Base-by-base conservation (phyloP, 1,284 basidiomycete species). In the Pholiota adiposa region DNA sequence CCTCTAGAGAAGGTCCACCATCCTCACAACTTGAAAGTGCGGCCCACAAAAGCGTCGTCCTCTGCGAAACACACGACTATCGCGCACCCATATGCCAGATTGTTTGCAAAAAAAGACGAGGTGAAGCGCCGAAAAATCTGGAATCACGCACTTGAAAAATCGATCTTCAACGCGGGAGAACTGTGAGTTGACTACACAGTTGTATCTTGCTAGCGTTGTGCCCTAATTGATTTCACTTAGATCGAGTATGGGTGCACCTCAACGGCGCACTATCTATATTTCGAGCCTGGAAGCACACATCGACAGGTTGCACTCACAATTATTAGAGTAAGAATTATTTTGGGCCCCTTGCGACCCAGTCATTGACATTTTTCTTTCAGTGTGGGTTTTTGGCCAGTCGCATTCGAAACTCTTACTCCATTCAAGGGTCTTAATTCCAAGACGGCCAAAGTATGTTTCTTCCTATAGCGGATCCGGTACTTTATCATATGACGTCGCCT, bases 71-170 rank as follows among this genome's bases (percentile, higher is more conserved):
- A 73, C 38, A 66, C 78, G 51, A 72, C 75, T 53, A 78, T 88
- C 58, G 73, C 79, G 0, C 87, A 89, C 61, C 89, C 88, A 0
- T 89, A 89, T 63, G 83, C 86, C 4, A 83, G 86, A 55, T 76
- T 88, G 3, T 80, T 83, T 62, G 84, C 83, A 11, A 87, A 86
- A 68, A 85, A 85, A 62, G 82, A 86, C 46, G 81, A 82, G 51
- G 79, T 81, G 2, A 87, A 90, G 69, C 82, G 86, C 2, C 80
- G 89, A 18, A 87, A 85, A 67, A 86, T 88, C 21, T 92, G 89
- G 89, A 88, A 86, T 52, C 89, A 90, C 63, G 82, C 84, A 1
- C 80, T 90, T 59, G 89, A 92, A 72, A 90, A 90, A 68, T 77
- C 77, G 14, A 74, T 92, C 23, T 92, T 92, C 72, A 80, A 75